Base-by-base conservation (phyloP, 2,329 filamentous ascomycete genomes). In the Stenocarpella maydis region DNA sequence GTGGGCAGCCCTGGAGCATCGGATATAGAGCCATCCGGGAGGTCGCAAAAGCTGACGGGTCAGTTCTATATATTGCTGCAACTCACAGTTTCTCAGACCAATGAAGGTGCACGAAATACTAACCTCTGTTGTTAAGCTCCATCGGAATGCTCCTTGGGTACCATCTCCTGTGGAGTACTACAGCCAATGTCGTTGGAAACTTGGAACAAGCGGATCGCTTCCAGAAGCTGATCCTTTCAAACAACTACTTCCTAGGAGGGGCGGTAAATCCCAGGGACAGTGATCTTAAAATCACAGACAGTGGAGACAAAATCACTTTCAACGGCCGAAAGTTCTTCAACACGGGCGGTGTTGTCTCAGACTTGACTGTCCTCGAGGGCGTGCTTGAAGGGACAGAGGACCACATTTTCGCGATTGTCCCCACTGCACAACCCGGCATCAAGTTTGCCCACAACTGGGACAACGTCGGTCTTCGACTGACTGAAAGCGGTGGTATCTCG, bases 131-230 rank as follows among this genome's bases (percentile, higher is more conserved):
- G 15, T 19, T 24, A 10, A 85, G 82, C 0, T 89, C 87, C 0
- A 80, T 91, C 39, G 89, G 89, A 1, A 90, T 90, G 88, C 82
- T 91, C 0, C 80, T 91, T 0, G 89, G 87, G 1, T 91, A 91
- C 72, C 88, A 91, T 73, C 79, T 91, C 5, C 80, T 90, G 9
- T 91, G 89, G 89, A 88, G 85, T 0, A 87, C 83, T 0, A 90
- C 86, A 0, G 87, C 87, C 19, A 86, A 86, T 69, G 80, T 91
- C 0, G 86, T 91, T 12, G 89, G 89, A 1, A 88, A 82, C 0
- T 77, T 85, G 0, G 86, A 89, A 72, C 90, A 91, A 76, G 84
- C 84, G 21, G 87, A 90, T 17, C 84, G 84, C 21, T 77, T 83
- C 1, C 84, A 90, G 69, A 81, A 88, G 71, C 78, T 85, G 63